These are phyloP conservation scores for Silene vulgaris DNA, from an alignment of 179 eudicot species.

Conservation along the genomic window DNA sequence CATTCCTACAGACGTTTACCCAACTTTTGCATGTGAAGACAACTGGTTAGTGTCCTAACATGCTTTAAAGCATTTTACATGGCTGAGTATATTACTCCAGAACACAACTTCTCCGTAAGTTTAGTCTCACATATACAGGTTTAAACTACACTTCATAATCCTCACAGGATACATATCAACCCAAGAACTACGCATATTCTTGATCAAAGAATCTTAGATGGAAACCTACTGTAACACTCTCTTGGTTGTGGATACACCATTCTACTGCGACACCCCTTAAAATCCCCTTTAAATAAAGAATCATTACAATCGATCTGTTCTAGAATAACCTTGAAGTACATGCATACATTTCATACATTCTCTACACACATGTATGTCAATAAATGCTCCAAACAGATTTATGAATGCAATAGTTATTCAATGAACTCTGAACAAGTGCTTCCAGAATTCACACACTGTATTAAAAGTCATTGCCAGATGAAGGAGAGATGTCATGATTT, in stretches of 20 bases:
- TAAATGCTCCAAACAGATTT: not conserved
- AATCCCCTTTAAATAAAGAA: not conserved
- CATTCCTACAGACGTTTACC: not conserved
- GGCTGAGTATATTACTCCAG: too few relatives aligned
- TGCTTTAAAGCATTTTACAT: too few relatives aligned
- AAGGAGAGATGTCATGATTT: conserved; percentile 2
- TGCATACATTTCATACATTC: not conserved
- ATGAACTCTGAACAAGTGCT: not conserved
- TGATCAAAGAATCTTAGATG: too few relatives aligned
- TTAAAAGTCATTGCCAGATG: not conserved
- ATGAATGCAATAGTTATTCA: not conserved
- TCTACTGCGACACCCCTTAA: not conserved
- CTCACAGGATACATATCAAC: too few relatives aligned
- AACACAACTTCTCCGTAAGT: too few relatives aligned
- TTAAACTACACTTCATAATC: too few relatives aligned
- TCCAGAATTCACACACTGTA: not conserved
- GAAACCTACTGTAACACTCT: too few relatives aligned
- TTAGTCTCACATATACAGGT: too few relatives aligned
- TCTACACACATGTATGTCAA: not conserved
- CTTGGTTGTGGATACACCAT: not conserved
- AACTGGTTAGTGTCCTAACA: not conserved
- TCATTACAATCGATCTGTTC: not conserved
- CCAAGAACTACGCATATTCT: too few relatives aligned
- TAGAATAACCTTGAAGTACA: not conserved
- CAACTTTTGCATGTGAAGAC: not conserved